Conservation (phyloP, 192 early-diverging fungal species). For the Backusella circina region DNA sequence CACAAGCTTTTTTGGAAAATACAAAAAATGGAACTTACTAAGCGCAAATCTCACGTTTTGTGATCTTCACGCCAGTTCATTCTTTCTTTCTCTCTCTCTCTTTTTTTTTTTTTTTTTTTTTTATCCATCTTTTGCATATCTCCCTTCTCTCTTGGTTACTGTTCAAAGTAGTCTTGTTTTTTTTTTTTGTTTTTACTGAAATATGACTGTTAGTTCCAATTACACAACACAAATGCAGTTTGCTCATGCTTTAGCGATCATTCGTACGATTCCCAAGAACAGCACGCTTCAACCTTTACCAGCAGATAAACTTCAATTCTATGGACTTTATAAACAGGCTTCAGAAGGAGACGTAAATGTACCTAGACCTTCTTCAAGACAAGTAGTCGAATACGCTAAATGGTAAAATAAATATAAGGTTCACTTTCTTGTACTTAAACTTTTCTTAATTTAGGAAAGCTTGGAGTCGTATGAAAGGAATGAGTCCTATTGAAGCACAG, state of each 20-base stretch:
- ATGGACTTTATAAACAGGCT: slow-evolving; percentile 31
- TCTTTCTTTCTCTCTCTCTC: neutral
- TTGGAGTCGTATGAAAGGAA: slow-evolving; percentile 20
- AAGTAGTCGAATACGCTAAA: slow-evolving; percentile 22
- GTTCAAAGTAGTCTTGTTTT: neutral
- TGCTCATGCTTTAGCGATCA: slow-evolving; percentile 4
- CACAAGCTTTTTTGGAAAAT: neutral
- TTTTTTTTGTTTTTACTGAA: neutral
- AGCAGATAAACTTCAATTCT: slow-evolving; percentile 29
- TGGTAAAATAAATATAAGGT: slow-evolving; percentile 14
- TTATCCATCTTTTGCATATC: neutral
- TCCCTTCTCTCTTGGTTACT: neutral
- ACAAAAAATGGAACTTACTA: neutral
- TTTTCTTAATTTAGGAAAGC: slow-evolving; percentile 22
- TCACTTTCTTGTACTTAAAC: neutral
- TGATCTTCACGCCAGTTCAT: neutral
- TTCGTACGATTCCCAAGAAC: slow-evolving; percentile 3
- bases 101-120: neutral
- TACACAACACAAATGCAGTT: slow-evolving; percentile 7
- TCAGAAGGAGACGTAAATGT: slow-evolving; percentile 19
- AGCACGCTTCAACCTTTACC: slow-evolving; percentile 11
- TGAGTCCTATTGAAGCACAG: slow-evolving; percentile 23
- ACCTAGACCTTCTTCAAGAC: slow-evolving; percentile 17
- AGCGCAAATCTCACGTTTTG: neutral
- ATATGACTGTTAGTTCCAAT: neutral